Base-by-base conservation (phyloP, 352 stramenopile species). In the Pythium sukuiense region DNA sequence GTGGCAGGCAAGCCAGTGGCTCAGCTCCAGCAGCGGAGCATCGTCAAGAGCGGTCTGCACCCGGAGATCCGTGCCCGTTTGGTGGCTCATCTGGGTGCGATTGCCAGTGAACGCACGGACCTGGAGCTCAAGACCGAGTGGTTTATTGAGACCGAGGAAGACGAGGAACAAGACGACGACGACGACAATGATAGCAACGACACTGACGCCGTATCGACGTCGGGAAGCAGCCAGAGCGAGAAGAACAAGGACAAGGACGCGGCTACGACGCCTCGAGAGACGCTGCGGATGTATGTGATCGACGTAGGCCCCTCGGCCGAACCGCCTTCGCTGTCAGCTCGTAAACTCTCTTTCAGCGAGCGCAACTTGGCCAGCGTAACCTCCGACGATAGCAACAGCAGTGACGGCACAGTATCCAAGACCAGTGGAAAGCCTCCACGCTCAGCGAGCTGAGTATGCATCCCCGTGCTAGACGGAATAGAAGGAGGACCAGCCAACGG, bases 111-210 rank as follows among this genome's bases (percentile, higher is more conserved):
- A 39, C 80, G 83, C 20, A 70, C 69, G 6, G 72, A 87, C 48
- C 75, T 89, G 6, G 83, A 80, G 43, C 67, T 91, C 64, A 87
- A 87, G 67, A 91, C 79, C 1, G 83, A 91, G 57, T 91, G 83
- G 80, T 77, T 91, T 63, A 65, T 76, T 6, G 79, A 89, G 69
- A n/a, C 5, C 0, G 58, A 63, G 1, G 56, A 67, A 18, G 67
- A 74, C 8, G 67, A 74, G 8, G 61, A 56, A 1, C 74, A 79
- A 52, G 69, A 46, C 0, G 39, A 55, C 0, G 79, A 87, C 0
- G 76, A 77, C 3, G 75, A 80, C 56, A 71, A 30, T 14, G 55
- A 72, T 2, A 58, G 55, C n/a, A 41, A 49, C 13, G 29, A 46
- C 5, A 30, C 14, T 12, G 30, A 48, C 30, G n/a, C 18, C 6